These are phyloP conservation scores for Thuidium tamariscinum DNA, from an alignment of 225 moss, liverwort and hornwort species.

Conservation along the genomic window DNA sequence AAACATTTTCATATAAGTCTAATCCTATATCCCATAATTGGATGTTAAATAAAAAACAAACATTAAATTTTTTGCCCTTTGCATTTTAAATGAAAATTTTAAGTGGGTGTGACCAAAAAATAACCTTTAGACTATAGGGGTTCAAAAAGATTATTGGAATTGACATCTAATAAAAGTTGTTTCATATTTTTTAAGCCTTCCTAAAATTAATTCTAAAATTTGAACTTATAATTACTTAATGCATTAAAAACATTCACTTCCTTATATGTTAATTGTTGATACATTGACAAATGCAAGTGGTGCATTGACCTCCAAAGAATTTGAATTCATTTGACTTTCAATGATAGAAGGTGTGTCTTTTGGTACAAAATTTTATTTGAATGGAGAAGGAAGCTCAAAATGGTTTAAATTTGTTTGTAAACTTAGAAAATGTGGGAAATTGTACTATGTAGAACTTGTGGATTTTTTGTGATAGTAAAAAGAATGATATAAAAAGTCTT, in stretches of 20 bases:
- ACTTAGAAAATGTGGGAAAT: background rate
- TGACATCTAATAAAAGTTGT: background rate
- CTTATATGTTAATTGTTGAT: background rate
- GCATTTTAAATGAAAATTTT: background rate
- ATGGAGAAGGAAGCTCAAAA: rapidly evolving
- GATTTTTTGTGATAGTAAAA: too few species aligned
- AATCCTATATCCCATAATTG: background rate
- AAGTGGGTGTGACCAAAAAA: background rate
- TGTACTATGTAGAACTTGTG: background rate
- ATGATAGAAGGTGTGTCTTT: rapidly evolving
- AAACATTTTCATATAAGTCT: background rate
- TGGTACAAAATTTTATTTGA: background rate
- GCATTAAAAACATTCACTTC: background rate
- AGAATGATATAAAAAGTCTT: too few species aligned
- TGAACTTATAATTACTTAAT: background rate
- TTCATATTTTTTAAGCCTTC: background rate
- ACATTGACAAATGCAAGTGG: background rate
- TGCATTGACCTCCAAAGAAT: background rate
- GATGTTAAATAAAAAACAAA: background rate
- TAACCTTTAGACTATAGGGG: rapidly evolving
- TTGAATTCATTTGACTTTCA: background rate
- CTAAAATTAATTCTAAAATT: rapidly evolving
- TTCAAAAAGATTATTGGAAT: background rate
- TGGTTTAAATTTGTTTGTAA: background rate
- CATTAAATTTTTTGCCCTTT: background rate